Conservation (phyloP, 768 basidiomycete genomes). For the Termitomyces sp. region DNA sequence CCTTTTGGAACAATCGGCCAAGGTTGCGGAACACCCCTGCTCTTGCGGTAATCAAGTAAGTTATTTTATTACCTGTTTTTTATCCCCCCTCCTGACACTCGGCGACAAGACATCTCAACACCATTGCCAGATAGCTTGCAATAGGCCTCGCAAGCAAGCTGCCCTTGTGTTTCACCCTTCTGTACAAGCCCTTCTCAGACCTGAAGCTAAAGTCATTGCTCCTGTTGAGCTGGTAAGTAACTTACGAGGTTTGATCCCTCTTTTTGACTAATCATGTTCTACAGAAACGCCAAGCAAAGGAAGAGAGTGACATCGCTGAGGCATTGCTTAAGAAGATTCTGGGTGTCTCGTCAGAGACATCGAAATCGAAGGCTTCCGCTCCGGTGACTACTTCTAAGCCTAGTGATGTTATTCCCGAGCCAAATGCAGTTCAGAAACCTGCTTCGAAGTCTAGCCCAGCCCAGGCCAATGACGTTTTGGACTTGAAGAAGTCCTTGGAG, state of each 20-base stretch:
- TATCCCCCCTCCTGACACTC: neutral
- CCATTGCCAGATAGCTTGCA: neutral
- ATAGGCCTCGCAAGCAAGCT: neutral
- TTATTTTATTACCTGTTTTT: neutral
- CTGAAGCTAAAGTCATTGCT: neutral
- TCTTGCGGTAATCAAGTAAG: conserved; percentile 2
- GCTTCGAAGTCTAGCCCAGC: neutral
- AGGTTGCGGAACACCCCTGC: neutral
- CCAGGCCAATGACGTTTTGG: too few species aligned
- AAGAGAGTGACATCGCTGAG: neutral
- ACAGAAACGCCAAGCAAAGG: neutral
- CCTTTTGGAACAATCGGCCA: neutral
- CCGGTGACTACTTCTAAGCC: neutral
- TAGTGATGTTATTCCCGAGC: neutral
- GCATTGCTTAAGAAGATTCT: neutral
- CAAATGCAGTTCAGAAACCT: neutral
- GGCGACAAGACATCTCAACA: neutral
- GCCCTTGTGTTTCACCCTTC: neutral
- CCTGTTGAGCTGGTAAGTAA: neutral
- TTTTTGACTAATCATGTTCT: neutral
- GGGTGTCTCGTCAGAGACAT: neutral
- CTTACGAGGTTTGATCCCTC: neutral
- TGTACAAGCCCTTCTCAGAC: neutral
- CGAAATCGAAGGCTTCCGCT: neutral
- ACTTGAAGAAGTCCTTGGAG: neutral